phyloP scores from a whole-genome alignment of 352 stramenopile species.

The Peronospora farinosa region DNA sequence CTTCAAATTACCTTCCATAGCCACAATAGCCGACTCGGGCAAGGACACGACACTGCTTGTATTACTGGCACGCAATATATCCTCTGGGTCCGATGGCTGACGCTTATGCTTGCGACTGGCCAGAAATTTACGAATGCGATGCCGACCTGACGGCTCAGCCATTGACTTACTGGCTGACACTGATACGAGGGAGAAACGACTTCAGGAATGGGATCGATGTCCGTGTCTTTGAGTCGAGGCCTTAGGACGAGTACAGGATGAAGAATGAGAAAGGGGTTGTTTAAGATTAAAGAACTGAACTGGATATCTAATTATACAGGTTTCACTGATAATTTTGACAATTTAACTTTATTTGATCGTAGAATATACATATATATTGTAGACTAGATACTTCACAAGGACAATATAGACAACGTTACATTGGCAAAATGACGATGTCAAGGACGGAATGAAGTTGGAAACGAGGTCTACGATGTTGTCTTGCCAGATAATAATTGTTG shows the following conservation, averaged over 20 bases:
- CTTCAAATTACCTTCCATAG: constrained; percentile 69
- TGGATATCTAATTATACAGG: background rate
- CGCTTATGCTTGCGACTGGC: constrained; percentile 11
- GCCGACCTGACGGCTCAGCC: constrained; percentile 5
- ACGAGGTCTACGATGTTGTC: background rate
- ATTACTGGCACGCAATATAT: constrained; percentile 2
- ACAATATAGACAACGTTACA: background rate
- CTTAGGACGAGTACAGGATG: background rate
- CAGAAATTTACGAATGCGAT: constrained; percentile 27
- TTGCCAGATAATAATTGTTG: background rate
- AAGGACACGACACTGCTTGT: constrained; percentile 19
- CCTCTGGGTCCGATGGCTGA: constrained; percentile 1
- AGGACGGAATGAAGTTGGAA: background rate
- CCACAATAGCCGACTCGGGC: background rate
- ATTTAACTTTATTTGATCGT: background rate
- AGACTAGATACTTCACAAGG: too few relatives aligned
- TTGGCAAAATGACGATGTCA: background rate
- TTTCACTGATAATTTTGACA: background rate
- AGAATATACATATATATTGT: too few relatives aligned
- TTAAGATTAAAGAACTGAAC: background rate
- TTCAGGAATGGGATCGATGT: background rate
- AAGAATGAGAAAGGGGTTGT: background rate
- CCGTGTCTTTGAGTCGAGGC: constrained; percentile 19
- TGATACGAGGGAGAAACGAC: background rate
- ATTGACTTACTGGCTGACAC: constrained; percentile 4